A percentile compares a stretch with the other conserved stretches of the same genome.
These are phyloP conservation scores for Mimosa bimucronata DNA, from an alignment of 306 rosid genomes.

Conservation along the genomic window DNA sequence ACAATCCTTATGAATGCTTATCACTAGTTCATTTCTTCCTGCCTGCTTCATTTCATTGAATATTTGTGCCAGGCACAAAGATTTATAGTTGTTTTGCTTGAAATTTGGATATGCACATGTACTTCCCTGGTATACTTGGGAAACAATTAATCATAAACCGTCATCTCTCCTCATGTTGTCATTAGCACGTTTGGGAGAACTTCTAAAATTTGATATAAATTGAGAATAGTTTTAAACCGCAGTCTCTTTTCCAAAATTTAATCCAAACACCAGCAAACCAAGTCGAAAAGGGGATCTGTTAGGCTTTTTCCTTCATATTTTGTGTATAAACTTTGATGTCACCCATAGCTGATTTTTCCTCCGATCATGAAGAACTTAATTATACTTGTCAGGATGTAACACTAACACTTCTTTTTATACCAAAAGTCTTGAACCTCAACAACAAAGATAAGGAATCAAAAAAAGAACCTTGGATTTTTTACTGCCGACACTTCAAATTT, in stretches of 20 bases:
- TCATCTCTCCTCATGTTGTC: too few species aligned
- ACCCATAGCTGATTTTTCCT: neutral
- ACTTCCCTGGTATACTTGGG: neutral
- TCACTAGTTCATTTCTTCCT: neutral
- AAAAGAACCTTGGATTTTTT: neutral
- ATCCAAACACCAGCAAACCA: too few species aligned
- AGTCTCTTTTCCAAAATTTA: too few species aligned
- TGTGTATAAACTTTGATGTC: neutral
- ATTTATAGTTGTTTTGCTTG: neutral
- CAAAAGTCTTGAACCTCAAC: neutral
- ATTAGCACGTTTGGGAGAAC: too few species aligned
- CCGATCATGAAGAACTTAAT: neutral
- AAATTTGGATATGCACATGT: neutral
- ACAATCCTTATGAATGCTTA: neutral
- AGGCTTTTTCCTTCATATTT: neutral
- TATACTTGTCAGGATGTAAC: neutral
- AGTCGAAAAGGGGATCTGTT: too few species aligned
- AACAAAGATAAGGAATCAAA: neutral
- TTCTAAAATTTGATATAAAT: too few species aligned
- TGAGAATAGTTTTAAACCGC: too few species aligned
- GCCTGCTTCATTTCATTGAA: neutral
- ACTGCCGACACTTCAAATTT: neutral
- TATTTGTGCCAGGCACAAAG: neutral
- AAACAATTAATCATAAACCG: too few species aligned
- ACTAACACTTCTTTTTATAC: neutral